phyloP scores from a whole-genome alignment of 1,284 basidiomycete genomes.

The Leccinum huronense region DNA sequence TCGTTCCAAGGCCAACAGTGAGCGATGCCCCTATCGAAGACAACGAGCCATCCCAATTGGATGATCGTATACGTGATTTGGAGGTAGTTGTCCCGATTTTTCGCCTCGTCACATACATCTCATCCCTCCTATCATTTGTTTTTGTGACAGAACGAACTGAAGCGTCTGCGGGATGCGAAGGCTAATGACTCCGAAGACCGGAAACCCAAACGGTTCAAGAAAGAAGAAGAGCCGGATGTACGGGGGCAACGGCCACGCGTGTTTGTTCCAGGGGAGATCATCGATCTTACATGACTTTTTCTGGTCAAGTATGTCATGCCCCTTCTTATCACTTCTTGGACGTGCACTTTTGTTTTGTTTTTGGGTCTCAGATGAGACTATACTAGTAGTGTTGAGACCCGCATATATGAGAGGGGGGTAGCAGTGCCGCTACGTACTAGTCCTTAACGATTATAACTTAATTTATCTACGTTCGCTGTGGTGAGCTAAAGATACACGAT shows the following conservation, averaged over 20 bases:
- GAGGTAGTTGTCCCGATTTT: constrained; percentile 13
- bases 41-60: constrained; percentile 7
- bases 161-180: not conserved
- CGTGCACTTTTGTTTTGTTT: not conserved
- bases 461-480: not conserved
- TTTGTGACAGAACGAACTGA: not conserved
- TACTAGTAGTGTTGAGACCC: not conserved
- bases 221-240: not conserved
- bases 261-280: not conserved
- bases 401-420: not conserved
- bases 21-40: constrained; percentile 4
- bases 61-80: constrained; percentile 12
- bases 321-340: not conserved
- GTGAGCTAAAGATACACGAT: too few species aligned
- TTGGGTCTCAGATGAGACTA: not conserved
- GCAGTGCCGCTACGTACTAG: not conserved
- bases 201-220: not conserved
- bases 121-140: not conserved
- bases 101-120: not conserved
- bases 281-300: not conserved
- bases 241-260: not conserved
- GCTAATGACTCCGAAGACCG: not conserved
- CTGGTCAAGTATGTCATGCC: not conserved
- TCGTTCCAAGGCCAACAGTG: constrained; percentile 12
- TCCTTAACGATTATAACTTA: not conserved